Base-by-base conservation (phyloP, 805 yeast species). In the Sungouiozyma intestinalis region DNA sequence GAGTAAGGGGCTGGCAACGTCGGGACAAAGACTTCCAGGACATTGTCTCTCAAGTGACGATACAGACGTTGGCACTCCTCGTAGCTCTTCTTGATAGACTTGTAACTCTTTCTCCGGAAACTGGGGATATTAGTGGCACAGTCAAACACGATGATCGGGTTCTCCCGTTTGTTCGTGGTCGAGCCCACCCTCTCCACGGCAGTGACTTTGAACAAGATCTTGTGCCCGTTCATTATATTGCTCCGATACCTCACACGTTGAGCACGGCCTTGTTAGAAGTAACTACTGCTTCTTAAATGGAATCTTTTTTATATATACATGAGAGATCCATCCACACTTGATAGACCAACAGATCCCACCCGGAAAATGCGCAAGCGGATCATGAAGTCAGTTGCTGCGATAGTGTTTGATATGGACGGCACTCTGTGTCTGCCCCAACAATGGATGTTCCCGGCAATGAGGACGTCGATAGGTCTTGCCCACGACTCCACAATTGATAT, bases 21-120 rank as follows among this genome's bases (percentile, higher is more conserved):
- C 0, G 97, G 97, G 3, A 92, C 87, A 63, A 90, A 87, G 43
- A 92, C 88, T 60, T 92, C 97, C 27, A 90, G 80, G 54, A 87
- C 82, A 33, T 94, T 84, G 16, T 79, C 78, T 43, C 79, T 77
- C 48, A 92, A 65, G 57, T 83, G 90, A 49, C 77, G 77, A 62
- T 84, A 85, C 53, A 92, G 76, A 45, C 78, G 75, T 27, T 74
- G 75, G 49, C 87, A 70, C 60, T 92, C 98, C 45, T 73, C 72
- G 56, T 77, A 82, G 0, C 95, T 80, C 45, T 97, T 74, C 50
- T 95, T 77, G 14, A 90, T 66, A 43, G 80, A 88, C 42, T 78
- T 76, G 60, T 83, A 87, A 7, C 62, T 60, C 6, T 74, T 64
- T 48, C 83, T 85, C 45, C 96, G 69, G 59, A 77, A 92, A 33